These are phyloP conservation scores for Sclerotinia glacialis DNA, from an alignment of 2,329 filamentous ascomycete genomes.

Conservation along the genomic window DNA sequence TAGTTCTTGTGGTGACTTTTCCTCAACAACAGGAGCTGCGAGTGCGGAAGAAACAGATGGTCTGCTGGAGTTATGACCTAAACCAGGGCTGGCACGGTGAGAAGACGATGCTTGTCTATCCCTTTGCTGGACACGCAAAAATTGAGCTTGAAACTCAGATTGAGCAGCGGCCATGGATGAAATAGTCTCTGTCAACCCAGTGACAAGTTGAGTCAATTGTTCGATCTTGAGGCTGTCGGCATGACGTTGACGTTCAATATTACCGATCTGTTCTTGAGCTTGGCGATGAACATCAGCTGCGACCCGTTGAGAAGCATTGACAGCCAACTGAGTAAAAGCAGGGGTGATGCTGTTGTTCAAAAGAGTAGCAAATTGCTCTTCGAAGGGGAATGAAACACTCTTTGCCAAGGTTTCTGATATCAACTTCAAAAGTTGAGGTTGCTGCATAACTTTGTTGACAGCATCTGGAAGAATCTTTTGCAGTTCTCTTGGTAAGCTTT, in stretches of 20 bases:
- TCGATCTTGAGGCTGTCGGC: constrained; percentile 61
- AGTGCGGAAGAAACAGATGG: constrained; percentile 28
- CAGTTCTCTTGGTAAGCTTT: constrained; percentile 58
- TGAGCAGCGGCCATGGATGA: constrained; percentile 68
- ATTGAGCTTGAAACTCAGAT: constrained; percentile 63
- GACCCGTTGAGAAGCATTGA: constrained; percentile 65
- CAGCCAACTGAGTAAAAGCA: constrained; percentile 61
- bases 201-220: constrained; percentile 65
- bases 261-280: constrained; percentile 37
- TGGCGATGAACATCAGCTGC: constrained; percentile 66
- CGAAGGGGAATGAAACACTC: constrained; percentile 64
- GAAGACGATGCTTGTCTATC: constrained; percentile 39
- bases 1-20: constrained; percentile 29
- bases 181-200: constrained; percentile 65
- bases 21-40: constrained; percentile 22
- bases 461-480: constrained; percentile 66
- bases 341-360: constrained; percentile 65
- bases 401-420: constrained; percentile 71
- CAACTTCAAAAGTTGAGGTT: constrained; percentile 67
- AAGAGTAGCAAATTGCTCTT: constrained; percentile 62
- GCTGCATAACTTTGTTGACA: constrained; percentile 66
- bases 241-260: constrained; percentile 36
- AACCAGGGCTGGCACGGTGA: constrained; percentile 22
- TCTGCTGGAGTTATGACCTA: constrained; percentile 16
- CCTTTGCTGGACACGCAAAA: constrained; percentile 56